Conservation (phyloP, 2,329 filamentous ascomycete genomes). For the Metarhizium robertsii region DNA sequence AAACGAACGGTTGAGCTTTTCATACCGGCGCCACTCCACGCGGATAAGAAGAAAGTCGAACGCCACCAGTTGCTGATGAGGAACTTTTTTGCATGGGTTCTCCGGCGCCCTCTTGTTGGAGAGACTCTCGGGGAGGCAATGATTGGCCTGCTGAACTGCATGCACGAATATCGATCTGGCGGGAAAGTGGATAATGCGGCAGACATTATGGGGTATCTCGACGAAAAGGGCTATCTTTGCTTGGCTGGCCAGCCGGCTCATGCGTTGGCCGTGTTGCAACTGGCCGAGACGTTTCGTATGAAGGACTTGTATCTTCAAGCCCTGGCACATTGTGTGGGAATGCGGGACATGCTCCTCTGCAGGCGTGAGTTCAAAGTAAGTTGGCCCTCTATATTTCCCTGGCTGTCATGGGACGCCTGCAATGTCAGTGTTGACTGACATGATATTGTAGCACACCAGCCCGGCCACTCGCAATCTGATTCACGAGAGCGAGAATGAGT, state of each 20-base stretch:
- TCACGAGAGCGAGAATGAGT: slow-evolving; percentile 50
- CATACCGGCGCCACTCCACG: slow-evolving; percentile 53
- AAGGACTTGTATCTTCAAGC: slow-evolving; percentile 61
- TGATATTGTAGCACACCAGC: slow-evolving; percentile 32
- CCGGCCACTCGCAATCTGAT: slow-evolving; percentile 55
- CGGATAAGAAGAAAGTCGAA: slow-evolving; percentile 44
- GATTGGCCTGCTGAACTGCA: slow-evolving; percentile 53
- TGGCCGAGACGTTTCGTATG: slow-evolving; percentile 58
- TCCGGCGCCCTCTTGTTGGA: slow-evolving; percentile 58
- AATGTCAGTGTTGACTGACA: slow-evolving; percentile 13
- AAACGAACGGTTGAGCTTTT: slow-evolving; percentile 47
- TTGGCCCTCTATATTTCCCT: slow-evolving; percentile 3
- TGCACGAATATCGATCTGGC: slow-evolving; percentile 50
- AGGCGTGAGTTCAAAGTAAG: slow-evolving; percentile 54
- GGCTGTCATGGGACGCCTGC: neutral
- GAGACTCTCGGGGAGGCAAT: slow-evolving; percentile 54
- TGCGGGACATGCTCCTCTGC: slow-evolving; percentile 51
- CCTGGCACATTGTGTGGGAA: slow-evolving; percentile 70
- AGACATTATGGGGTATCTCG: slow-evolving; percentile 41
- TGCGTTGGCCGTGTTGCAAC: slow-evolving; percentile 55
- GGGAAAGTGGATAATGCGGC: slow-evolving; percentile 54
- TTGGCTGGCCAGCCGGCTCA: slow-evolving; percentile 58
- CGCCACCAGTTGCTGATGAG: slow-evolving; percentile 59
- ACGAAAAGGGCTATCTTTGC: slow-evolving; percentile 60
- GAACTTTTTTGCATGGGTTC: slow-evolving; percentile 68